Conservation (phyloP, 192 early-diverging fungal genomes). For the Allomyces macrogynus region DNA sequence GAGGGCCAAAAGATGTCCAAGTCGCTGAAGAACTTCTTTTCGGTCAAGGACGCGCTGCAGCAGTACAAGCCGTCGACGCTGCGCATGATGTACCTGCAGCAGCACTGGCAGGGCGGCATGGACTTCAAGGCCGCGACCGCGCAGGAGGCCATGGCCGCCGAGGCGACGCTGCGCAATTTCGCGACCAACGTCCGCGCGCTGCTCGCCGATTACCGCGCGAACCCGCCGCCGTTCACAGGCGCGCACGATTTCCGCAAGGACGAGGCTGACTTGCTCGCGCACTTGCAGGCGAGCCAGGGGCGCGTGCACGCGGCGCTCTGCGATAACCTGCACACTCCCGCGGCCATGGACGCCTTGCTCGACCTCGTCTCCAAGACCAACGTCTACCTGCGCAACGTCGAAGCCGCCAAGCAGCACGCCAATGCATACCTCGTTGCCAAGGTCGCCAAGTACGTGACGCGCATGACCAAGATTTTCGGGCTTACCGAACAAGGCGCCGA, state of each 20-base stretch:
- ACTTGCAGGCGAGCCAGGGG: slow-evolving; percentile 41
- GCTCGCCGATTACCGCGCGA: slow-evolving; percentile 36
- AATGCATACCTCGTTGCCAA: slow-evolving; percentile 54
- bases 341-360: slow-evolving; percentile 57
- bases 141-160: slow-evolving; percentile 53
- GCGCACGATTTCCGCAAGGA: slow-evolving; percentile 46
- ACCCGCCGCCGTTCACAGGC: slow-evolving; percentile 32
- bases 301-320: slow-evolving; percentile 66
- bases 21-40: slow-evolving; percentile 91
- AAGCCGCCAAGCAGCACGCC: slow-evolving; percentile 25
- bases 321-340: slow-evolving; percentile 80
- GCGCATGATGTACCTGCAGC: slow-evolving; percentile 69
- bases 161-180: slow-evolving; percentile 74
- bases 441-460: slow-evolving; percentile 60
- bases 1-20: slow-evolving; percentile 98
- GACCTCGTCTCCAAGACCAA: slow-evolving; percentile 60
- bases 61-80: slow-evolving; percentile 65
- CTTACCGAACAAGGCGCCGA: slow-evolving; percentile 40
- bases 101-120: slow-evolving; percentile 68
- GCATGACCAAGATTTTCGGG: slow-evolving; percentile 69
- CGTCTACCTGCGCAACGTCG: slow-evolving; percentile 35
- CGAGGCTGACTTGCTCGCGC: slow-evolving; percentile 48
- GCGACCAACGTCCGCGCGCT: slow-evolving; percentile 62
- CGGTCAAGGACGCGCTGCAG: slow-evolving; percentile 73
- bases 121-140: slow-evolving; percentile 63